Evolutionary conservation across 2,329 filamentous ascomycete genomes (phyloP).

Genomic region (Zymoseptoria passerinii): DNA sequence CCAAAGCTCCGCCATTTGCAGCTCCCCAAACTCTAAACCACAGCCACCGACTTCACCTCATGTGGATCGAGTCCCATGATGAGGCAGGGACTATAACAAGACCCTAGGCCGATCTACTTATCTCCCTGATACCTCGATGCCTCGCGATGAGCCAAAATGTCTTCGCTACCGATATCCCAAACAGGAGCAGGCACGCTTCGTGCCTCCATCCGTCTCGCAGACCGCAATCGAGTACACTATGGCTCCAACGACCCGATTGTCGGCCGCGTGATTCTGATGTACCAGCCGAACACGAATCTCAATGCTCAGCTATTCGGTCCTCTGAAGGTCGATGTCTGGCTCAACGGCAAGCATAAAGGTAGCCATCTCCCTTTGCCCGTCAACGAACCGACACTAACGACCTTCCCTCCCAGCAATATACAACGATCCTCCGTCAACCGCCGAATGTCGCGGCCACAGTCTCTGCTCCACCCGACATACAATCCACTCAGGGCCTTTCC

Average conservation of each 20-base stretch:
- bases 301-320: background rate
- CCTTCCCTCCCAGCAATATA: background rate
- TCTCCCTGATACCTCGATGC: background rate
- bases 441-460: background rate
- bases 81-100: background rate
- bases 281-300: background rate
- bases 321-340: background rate
- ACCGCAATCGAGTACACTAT: background rate
- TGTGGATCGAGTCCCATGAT: background rate
- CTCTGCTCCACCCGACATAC: background rate
- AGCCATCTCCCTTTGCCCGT: background rate
- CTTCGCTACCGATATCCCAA: background rate
- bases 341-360: background rate
- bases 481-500: background rate
- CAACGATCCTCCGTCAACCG: background rate
- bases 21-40: background rate
- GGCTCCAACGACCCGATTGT: background rate
- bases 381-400: background rate
- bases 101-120: background rate
- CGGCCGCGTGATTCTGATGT: background rate
- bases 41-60: background rate
- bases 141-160: background rate
- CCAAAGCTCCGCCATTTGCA: background rate
- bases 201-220: background rate
- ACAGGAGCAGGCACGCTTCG: background rate